phyloP scores from a whole-genome alignment of 2,329 filamentous ascomycete genomes.

The Pseudocercospora macadamiae region DNA sequence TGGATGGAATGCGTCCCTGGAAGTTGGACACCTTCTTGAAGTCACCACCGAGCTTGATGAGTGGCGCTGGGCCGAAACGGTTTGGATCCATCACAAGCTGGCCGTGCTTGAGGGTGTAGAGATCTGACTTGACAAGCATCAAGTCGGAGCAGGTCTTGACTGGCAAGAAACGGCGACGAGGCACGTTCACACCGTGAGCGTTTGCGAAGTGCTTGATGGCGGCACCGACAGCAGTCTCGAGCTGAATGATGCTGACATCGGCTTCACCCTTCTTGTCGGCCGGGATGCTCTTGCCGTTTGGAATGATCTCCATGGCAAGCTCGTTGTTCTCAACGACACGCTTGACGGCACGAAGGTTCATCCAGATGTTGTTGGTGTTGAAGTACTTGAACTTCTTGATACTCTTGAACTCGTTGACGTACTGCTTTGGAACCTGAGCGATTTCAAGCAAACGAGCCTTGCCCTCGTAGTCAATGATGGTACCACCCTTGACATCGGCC shows the following conservation, averaged over 20 bases:
- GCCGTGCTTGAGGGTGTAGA: slow-evolving; percentile 98
- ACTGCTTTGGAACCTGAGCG: slow-evolving; percentile 98
- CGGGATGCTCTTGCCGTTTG: slow-evolving; percentile 97
- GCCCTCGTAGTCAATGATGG: slow-evolving; percentile 99
- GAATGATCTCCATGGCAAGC: slow-evolving; percentile 99
- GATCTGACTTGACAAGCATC: slow-evolving; percentile 99
- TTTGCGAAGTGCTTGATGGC: slow-evolving; percentile 99
- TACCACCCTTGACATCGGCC: slow-evolving; percentile 99
- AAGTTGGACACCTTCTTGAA: slow-evolving; percentile 99
- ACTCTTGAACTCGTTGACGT: slow-evolving; percentile 99
- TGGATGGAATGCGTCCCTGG: slow-evolving; percentile 82
- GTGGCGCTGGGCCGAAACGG: slow-evolving; percentile 92
- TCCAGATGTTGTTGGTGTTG: slow-evolving; percentile 99
- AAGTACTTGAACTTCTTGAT: slow-evolving; percentile 99
- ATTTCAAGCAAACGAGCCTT: slow-evolving; percentile 96
- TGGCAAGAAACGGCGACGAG: slow-evolving; percentile 94
- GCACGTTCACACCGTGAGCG: slow-evolving; percentile 98
- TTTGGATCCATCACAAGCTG: slow-evolving; percentile 96
- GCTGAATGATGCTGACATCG: slow-evolving; percentile 94
- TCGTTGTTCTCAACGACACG: slow-evolving; percentile 98
- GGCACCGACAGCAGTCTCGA: slow-evolving; percentile 97
- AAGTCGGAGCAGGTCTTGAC: slow-evolving; percentile 99
- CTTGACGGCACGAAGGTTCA: slow-evolving; percentile 97
- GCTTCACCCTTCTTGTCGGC: slow-evolving; percentile 99
- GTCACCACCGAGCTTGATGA: slow-evolving; percentile 98